Percentiles rank a stretch among this genome's conserved stretches.
phyloP scores from a whole-genome alignment of 768 basidiomycete genomes.

The Suillus alpinus region DNA sequence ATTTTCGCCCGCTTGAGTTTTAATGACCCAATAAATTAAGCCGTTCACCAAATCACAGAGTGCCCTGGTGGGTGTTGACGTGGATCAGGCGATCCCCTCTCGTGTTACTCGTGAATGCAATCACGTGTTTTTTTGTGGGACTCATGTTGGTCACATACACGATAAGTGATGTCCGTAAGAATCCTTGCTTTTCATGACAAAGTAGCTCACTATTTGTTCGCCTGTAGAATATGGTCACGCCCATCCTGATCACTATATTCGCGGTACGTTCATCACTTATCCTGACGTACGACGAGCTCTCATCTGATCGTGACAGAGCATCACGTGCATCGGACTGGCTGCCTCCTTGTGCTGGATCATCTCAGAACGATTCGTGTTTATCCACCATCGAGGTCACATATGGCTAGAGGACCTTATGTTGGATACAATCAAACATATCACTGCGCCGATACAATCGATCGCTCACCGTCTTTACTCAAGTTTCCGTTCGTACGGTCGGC shows the following conservation, averaged over 20 bases:
- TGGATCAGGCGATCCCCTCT: constrained; percentile 86
- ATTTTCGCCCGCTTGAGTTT: constrained; percentile 6
- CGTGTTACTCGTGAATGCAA: constrained; percentile 79
- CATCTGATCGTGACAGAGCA: constrained; percentile 17
- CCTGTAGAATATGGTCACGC: constrained; percentile 53
- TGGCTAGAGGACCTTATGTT: constrained; percentile 48
- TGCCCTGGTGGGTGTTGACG: constrained; percentile 64
- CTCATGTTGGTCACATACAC: constrained; percentile 76
- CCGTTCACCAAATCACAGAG: constrained; percentile 52
- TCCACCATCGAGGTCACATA: constrained; percentile 45
- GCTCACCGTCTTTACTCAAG: neutral
- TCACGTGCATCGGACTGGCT: constrained; percentile 40
- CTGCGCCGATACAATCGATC: neutral
- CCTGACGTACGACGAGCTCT: constrained; percentile 10
- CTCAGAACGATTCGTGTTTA: constrained; percentile 48
- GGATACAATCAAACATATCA: constrained; percentile 25
- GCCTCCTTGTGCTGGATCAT: constrained; percentile 55
- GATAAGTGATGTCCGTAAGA: constrained; percentile 54
- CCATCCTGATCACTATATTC: constrained; percentile 73
- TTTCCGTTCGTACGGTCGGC: constrained; percentile 2
- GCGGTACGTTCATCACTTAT: constrained; percentile 34
- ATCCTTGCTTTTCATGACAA: constrained; percentile 11
- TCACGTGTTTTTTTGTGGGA: constrained; percentile 78
- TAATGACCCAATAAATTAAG: constrained; percentile 28
- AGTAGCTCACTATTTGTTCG: constrained; percentile 6